Evolutionary conservation across 2,329 filamentous ascomycete species (phyloP), one percentile per base, ranked within the genome.

Genomic region (Aureobasidium namibiae): DNA sequence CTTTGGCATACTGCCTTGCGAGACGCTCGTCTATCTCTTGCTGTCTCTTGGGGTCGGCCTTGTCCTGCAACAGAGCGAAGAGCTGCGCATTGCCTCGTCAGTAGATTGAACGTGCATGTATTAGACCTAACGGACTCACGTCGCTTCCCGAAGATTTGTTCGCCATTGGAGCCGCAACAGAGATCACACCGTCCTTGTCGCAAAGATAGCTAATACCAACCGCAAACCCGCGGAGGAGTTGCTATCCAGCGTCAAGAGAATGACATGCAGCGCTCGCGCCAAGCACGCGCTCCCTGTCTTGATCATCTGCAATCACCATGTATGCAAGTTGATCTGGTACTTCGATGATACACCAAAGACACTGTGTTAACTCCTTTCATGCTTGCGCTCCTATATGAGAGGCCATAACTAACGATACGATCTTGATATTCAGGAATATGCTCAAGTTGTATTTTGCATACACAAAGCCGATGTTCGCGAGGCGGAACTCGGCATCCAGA

Each of bases 1-100:
- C 81, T 69, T 83, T 84, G 65, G 82, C 76, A 63, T 84, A 80
- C 61, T 85, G 82, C 26, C 77, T 75, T 64, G 79, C 74, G 23
- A 83, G 74, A 53, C 82, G 78, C 67, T 82, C 80, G 69, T 83
- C 82, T 67, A 86, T 73, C 60, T 82, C 81, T 66, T 81, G 78
- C 65, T 85, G 78, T 63, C 82, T 78, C 68, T 82, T 79, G 24
- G 82, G 78, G 71, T 88, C 82, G 62, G 79, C 73, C 65, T 79
- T 80, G 69, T 81, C 77, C 71, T 78, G 79, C 66, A 85, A 76
- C 69, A 77, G 78, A 69, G 82, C 78, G 75, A 85, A 83, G 74
- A 85, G 76, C 82, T 85, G 64, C 1, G 16, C 21, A 16, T 56
- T 21, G 41, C 23, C 24, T 18, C 4, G 38, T 50, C 24, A 59